phyloP scores from a whole-genome alignment of 2,329 filamentous ascomycete species.

The Macrophomina tecta region DNA sequence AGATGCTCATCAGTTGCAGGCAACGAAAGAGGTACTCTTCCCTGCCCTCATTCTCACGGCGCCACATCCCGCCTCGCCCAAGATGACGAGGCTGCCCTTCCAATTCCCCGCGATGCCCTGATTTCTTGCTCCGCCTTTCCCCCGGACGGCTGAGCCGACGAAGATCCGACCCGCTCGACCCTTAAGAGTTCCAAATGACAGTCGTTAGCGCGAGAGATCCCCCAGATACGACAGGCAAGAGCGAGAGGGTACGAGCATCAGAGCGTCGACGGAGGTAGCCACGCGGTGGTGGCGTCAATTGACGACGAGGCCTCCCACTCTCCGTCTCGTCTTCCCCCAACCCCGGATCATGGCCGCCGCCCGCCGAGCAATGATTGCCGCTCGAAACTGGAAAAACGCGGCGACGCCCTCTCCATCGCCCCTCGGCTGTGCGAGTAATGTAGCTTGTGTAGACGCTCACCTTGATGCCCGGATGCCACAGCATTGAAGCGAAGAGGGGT shows the following conservation, averaged over 20 bases:
- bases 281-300: neutral
- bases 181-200: neutral
- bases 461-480: neutral
- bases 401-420: neutral
- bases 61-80: neutral
- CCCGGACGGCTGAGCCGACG: conserved; percentile 4
- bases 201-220: neutral
- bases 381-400: neutral
- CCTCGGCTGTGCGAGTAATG: conserved; percentile 11
- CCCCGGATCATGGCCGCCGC: neutral
- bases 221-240: neutral
- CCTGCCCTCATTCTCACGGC: neutral
- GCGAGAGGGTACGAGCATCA: no score
- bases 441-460: neutral
- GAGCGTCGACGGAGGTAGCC: neutral
- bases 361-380: neutral
- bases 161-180: conserved; percentile 21
- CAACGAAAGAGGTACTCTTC: neutral
- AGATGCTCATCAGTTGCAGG: conserved; percentile 4
- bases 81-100: neutral
- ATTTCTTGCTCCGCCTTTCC: neutral
- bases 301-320: neutral
- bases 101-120: neutral
- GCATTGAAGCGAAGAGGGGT: neutral
- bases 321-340: neutral